phyloP scores from a whole-genome alignment of 768 basidiomycete species.

The Krasilnikovozyma curviuscula region DNA sequence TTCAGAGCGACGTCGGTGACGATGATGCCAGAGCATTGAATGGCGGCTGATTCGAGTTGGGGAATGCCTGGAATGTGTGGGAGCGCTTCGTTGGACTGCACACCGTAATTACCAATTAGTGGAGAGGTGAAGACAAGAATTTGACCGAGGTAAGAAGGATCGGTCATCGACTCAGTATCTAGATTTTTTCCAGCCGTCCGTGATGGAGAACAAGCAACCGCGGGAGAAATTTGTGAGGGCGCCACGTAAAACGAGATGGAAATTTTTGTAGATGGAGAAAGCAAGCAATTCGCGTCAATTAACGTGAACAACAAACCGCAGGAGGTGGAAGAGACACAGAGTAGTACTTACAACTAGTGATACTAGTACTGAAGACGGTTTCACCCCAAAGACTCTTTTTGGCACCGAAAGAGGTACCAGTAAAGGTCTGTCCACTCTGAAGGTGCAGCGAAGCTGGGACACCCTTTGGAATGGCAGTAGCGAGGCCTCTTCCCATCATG shows the following conservation, averaged over 20 bases:
- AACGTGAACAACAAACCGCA: no score
- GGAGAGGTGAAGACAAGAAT: slow-evolving; percentile 97
- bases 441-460: slow-evolving; percentile 71
- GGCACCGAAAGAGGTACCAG: slow-evolving; percentile 73
- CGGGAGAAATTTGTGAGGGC: no score
- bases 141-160: slow-evolving; percentile 93
- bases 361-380: slow-evolving; percentile 96
- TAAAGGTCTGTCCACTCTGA: slow-evolving; percentile 82
- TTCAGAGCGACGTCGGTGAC: slow-evolving; percentile 88
- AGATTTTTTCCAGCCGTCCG: no score
- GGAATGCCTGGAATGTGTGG: slow-evolving; percentile 42
- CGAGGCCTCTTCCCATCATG: no score
- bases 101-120: slow-evolving; percentile 96
- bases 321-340: no score
- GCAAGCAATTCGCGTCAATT: no score
- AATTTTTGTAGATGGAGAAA: neutral
- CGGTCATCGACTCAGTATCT: slow-evolving; percentile 99
- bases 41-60: slow-evolving; percentile 64
- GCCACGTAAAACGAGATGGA: neutral
- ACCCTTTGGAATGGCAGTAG: slow-evolving; percentile 17
- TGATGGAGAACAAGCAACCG: neutral
- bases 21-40: slow-evolving; percentile 81
- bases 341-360: slow-evolving; percentile 70
- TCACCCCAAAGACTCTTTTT: slow-evolving; percentile 77
- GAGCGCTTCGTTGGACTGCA: slow-evolving; percentile 47